Base-by-base conservation (phyloP, 179 eudicot genomes). In the Sideroxylon spinosum region DNA sequence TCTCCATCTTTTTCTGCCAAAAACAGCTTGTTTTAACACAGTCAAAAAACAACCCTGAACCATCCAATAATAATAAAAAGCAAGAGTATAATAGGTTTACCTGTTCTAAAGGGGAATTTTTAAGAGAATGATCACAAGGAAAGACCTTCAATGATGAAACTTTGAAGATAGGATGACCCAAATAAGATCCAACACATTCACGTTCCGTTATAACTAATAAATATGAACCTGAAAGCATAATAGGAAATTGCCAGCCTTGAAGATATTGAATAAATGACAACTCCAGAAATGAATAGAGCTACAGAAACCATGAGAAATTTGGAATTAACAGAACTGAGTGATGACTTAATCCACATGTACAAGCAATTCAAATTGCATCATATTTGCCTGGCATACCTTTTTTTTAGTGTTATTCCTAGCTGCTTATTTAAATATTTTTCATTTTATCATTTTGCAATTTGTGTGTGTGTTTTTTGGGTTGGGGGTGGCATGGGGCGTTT, bases 1-100 rank as follows among this genome's bases (percentile, higher is more conserved):
- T 79, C 78, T 95, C 99, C 93, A 91, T 89, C 89, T 85, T 90
- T 88, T 89, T 95, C 99, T 95, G 97, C 80, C 77, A 85, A 78
- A 82, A 37, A 74, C 29, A 5, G n/a, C 23, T 61, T 32, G 74
- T 37, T 37, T 22, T 74, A 29, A 68, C 26, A 81, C 32, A 52
- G 26, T 61, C 28, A 68, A 57, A 80, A 67, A 68, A 53, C 63
- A 79, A 69, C 74, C 62, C 50, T 25, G 26, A 62, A 46, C 74
- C 61, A 73, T 57, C 64, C 9, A 44, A 25, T 46, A 56, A 53
- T 61, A 25, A 46, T 50, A 55, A 53, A 65, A 14, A 44, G 1
- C 2, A 78, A 37, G 59, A 22, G 10, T 20, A 29, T 46, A 65
- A 57, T 14, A 72, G 20, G 10, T 68, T 82, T 77, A 95, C 99